Evolutionary conservation across 1,139 yeast species (phyloP), one percentile per base, ranked within the genome.

Genomic region (Yamadazyma dushanensis): DNA sequence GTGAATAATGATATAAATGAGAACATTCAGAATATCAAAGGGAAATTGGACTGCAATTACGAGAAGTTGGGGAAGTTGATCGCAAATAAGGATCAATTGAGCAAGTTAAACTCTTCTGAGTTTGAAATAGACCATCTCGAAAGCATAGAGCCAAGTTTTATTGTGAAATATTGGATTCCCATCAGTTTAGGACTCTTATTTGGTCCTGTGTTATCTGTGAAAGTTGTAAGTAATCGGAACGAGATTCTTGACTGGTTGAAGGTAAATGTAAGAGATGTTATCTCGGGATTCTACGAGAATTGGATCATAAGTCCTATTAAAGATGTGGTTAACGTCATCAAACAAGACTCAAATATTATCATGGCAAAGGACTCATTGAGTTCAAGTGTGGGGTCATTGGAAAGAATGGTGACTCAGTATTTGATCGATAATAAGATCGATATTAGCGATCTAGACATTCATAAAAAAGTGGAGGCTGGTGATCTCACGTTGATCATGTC

Each of bases 371-470:
- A 86, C 42, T 83, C 96, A 1, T 66, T 92, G 14, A 73, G 75
- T 35, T 78, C 94, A 0, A 97, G 90, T 51, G 64, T 88, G 45
- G 76, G 78, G 33, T 85, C 96, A 2, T 69, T 92, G 37, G 92
- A 88, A 51, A 62, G 96, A 39, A 92, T 92, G 97, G 87, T 89
- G 4, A 64, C 79, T 17, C 94, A 85, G 40, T 87, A 84, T 55
- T 78, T 79, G 2, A 52, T 66, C 4, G 85, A 80, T 36, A 68
- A 66, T 41, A 49, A 51, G 4, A 61, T 66, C 16, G 34, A 35
- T 6, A 39, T 54, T 2, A 37, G 41, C 4, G 47, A 41, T 8
- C 49, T 57, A 5, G 63, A 73, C 24, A 74, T 80, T 3, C 64
- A 70, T 30, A 73, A 76, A 38, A 44, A 43, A 24, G 33, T 47